phyloP scores from a whole-genome alignment of 805 yeast species.

The Saccharomycopsis fermentans region DNA sequence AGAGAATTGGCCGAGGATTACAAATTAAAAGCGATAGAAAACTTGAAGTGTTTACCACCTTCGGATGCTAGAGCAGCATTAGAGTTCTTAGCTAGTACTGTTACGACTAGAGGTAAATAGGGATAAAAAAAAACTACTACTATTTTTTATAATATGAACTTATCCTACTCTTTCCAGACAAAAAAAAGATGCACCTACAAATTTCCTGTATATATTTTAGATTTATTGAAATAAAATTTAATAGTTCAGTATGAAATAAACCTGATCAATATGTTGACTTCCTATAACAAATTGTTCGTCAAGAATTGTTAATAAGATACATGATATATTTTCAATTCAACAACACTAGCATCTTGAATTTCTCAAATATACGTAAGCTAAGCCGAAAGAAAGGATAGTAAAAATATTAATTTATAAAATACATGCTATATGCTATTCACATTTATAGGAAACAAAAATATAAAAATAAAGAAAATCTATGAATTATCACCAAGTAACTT shows the following conservation, averaged over 20 bases:
- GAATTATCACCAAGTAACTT: background rate
- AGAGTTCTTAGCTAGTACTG: conserved; percentile 71
- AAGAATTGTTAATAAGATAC: no score
- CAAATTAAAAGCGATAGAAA: conserved; percentile 62
- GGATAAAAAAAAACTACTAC: background rate
- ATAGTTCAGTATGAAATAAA: background rate
- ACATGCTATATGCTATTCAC: background rate
- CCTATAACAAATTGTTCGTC: no score
- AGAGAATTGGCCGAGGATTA: conserved; percentile 66
- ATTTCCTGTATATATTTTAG: background rate
- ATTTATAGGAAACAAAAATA: background rate
- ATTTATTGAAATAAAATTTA: background rate
- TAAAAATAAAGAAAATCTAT: background rate
- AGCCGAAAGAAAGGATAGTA: background rate
- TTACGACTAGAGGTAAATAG: conserved; percentile 70
- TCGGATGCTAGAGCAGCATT: conserved; percentile 85
- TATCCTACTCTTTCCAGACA: background rate
- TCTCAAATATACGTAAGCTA: no score
- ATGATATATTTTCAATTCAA: no score
- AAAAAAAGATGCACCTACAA: background rate
- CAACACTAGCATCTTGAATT: no score
- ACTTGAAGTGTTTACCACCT: conserved; percentile 69
- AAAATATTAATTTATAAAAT: background rate
- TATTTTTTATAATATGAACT: no score
- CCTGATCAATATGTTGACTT: no score